Base-by-base conservation (phyloP, 2,329 filamentous ascomycete genomes). In the Mollisia scopiformis region DNA sequence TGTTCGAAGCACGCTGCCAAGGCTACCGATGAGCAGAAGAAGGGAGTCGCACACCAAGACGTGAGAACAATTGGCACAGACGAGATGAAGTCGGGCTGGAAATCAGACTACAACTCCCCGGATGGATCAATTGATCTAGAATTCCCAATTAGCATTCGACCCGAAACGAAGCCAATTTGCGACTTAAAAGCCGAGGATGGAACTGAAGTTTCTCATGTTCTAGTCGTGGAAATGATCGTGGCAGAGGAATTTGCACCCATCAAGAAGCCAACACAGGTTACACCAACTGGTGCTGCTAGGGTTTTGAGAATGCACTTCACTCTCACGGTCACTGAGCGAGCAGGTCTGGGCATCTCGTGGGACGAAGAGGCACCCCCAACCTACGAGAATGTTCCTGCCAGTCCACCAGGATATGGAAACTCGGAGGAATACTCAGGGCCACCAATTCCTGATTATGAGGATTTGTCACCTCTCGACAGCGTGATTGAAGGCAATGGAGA, bases 331-430 rank as follows among this genome's bases (percentile, higher is more conserved):
- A 97, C 93, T 3, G 94, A 97, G 76, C 93, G 94, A 92, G 97
- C 72, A 21, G 94, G 94, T 19, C 84, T 97, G 73, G 93, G 94
- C 54, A 93, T 99, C 70, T 92, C 90, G 68, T 99, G 95, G 94
- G 94, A 98, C 69, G 94, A 97, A 77, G 94, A 99, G 79, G 88
- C 91, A 72, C 94, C 94, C 13, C 94, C 94, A 0, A 86, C 96
- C 68, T 99, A 99, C 77, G 90, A 95, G 76, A 92, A 98, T 73
- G 93, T 98, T 43, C 93, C 94, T 0, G 88, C 87, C 2, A 92
- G 89, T 70, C 94, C 94, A 52, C 94, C 94, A 0, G 83, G 81
- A 6, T 93, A 93, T 76, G 60, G 59, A 14, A 59, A 64, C 8
- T 31, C 59, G 3, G 66, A 68, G 13, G 28, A 65, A 1, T 70